A percentile compares a stretch with the other conserved stretches of the same genome.
Evolutionary conservation across 176 grass and related monocot species (phyloP).

Genomic region (Bonia amplexicaulis): DNA sequence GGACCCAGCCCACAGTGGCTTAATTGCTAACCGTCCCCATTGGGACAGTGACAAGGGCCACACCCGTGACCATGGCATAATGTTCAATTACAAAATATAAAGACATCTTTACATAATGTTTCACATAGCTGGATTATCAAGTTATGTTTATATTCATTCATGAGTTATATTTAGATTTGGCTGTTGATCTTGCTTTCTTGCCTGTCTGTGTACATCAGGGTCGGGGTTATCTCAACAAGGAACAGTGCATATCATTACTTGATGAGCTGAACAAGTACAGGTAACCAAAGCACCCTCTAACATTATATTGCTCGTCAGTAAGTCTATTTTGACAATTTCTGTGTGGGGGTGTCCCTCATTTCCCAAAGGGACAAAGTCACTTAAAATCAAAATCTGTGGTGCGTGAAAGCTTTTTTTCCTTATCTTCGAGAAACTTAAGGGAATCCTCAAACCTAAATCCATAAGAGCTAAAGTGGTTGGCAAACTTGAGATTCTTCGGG

Average conservation of each 20-base stretch:
- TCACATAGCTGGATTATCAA: background rate
- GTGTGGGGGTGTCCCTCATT: background rate
- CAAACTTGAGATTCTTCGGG: background rate
- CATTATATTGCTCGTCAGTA: constrained; percentile 14
- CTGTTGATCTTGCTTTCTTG: constrained; percentile 21
- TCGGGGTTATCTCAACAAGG: constrained; percentile 71
- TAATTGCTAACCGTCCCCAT: background rate
- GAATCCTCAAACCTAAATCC: background rate
- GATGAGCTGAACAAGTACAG: constrained; percentile 91
- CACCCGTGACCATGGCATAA: background rate
- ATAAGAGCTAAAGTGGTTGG: background rate
- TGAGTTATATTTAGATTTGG: background rate
- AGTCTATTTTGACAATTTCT: background rate
- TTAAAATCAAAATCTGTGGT: background rate
- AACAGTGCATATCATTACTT: constrained; percentile 77
- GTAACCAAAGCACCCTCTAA: constrained; percentile 32
- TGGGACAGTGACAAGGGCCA: background rate
- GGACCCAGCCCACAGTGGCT: background rate
- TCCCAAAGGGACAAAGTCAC: background rate
- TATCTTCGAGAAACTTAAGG: background rate
- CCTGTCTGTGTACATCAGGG: constrained; percentile 37
- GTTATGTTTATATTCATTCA: constrained; percentile 25
- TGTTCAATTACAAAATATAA: background rate
- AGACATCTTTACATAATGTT: background rate
- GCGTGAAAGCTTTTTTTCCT: background rate